These are phyloP conservation scores for Allium cepa DNA, from an alignment of 106 monocot species.

Conservation along the genomic window DNA sequence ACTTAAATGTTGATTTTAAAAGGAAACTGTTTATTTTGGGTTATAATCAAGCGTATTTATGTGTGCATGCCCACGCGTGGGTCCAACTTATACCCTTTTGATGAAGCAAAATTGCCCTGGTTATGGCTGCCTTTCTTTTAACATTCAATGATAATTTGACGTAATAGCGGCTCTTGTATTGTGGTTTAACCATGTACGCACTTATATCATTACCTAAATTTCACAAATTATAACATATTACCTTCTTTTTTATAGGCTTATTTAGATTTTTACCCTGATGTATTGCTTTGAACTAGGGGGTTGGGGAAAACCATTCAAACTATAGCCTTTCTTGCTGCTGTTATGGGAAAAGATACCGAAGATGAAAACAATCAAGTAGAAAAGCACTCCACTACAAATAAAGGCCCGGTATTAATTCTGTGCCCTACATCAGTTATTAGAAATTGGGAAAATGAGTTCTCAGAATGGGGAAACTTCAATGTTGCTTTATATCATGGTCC, in stretches of 20 bases:
- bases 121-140: too few relatives aligned
- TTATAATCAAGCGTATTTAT: too few relatives aligned
- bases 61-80: too few relatives aligned
- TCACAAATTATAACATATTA: too few relatives aligned
- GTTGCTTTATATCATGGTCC: constrained; percentile 89
- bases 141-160: too few relatives aligned
- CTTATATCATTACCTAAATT: too few relatives aligned
- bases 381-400: constrained; percentile 5
- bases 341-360: constrained; percentile 51
- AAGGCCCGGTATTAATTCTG: constrained; percentile 61
- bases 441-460: constrained; percentile 95
- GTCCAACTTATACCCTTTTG: too few relatives aligned
- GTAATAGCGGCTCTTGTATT: too few relatives aligned
- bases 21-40: too few relatives aligned
- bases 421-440: constrained; percentile 92
- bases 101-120: too few relatives aligned
- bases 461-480: constrained; percentile 61
- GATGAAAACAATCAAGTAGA: constrained; percentile 9
- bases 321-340: constrained; percentile 84
- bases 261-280: neutral
- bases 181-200: too few relatives aligned
- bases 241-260: neutral
- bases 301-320: constrained; percentile 95
- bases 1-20: too few relatives aligned
- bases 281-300: constrained; percentile 53